A percentile compares a stretch with the other conserved stretches of the same genome.
These are phyloP conservation scores for Suillus ampliporus DNA, from an alignment of 768 basidiomycete genomes.

Conservation along the genomic window DNA sequence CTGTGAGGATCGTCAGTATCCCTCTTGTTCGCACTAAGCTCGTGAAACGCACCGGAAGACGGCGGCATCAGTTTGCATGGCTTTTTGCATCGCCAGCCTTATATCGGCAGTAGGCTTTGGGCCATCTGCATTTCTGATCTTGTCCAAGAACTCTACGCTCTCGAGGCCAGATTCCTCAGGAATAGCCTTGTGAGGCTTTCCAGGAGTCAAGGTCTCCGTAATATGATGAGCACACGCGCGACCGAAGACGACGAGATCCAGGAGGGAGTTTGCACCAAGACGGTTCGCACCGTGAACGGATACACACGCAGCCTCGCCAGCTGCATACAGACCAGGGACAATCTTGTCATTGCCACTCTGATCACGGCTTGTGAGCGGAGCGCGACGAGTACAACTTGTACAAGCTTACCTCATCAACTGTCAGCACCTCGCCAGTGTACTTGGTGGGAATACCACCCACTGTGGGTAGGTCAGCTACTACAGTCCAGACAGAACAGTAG, in stretches of 20 bases:
- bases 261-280: constrained; percentile 97
- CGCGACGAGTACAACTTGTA: constrained; percentile 10
- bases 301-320: constrained; percentile 98
- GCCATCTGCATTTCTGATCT: constrained; percentile 83
- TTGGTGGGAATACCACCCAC: constrained; percentile 99
- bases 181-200: constrained; percentile 89
- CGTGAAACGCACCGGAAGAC: constrained; percentile 76
- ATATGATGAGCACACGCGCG: constrained; percentile 99
- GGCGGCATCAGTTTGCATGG: constrained; percentile 97
- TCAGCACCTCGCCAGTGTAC: constrained; percentile 97
- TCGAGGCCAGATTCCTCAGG: constrained; percentile 84
- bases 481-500: not conserved
- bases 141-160: constrained; percentile 87
- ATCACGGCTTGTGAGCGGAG: constrained; percentile 2
- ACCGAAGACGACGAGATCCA: constrained; percentile 99
- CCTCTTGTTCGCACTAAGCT: constrained; percentile 5
- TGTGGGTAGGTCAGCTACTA: constrained; percentile 34
- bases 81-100: constrained; percentile 96
- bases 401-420: constrained; percentile 63
- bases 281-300: constrained; percentile 99
- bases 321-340: constrained; percentile 97
- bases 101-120: constrained; percentile 88
- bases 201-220: constrained; percentile 85
- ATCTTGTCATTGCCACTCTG: constrained; percentile 88
- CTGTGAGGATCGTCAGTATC: constrained; percentile 42